These are phyloP conservation scores for Diplodia scrobiculata DNA, from an alignment of 2,329 filamentous ascomycete species.

Conservation along the genomic window DNA sequence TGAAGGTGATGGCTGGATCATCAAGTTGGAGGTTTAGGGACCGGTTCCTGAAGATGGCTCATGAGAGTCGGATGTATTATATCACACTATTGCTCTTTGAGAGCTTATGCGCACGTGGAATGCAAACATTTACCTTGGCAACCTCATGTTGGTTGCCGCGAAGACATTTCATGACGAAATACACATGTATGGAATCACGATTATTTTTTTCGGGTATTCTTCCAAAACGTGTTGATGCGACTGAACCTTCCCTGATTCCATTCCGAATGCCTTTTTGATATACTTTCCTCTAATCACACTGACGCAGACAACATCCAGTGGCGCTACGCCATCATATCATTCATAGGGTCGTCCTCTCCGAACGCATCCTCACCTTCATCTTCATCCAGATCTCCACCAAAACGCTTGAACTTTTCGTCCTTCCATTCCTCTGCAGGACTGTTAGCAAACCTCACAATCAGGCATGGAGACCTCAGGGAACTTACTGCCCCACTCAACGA, in stretches of 20 bases:
- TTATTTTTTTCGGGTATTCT: not conserved
- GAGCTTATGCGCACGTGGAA: not conserved
- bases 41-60: not conserved
- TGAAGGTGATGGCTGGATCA: conserved; percentile 51
- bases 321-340: conserved; percentile 11
- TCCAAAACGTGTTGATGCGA: not conserved
- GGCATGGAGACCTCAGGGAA: conserved; percentile 19
- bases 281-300: not conserved
- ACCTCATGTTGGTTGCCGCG: not conserved
- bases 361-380: conserved; percentile 38
- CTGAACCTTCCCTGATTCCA: not conserved
- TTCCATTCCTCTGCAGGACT: conserved; percentile 54
- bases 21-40: conserved; percentile 41
- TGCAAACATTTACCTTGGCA: not conserved
- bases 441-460: conserved; percentile 5
- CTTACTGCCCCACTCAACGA: conserved; percentile 73
- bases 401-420: conserved; percentile 64
- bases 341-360: conserved; percentile 15
- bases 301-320: conserved; percentile 11
- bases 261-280: not conserved
- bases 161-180: not conserved
- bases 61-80: not conserved
- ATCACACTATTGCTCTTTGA: not conserved
- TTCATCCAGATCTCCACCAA: conserved; percentile 46
- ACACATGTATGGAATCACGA: not conserved